These are phyloP conservation scores for Phlebiopsis flavidoalba DNA, from an alignment of 768 basidiomycete species.

Conservation along the genomic window DNA sequence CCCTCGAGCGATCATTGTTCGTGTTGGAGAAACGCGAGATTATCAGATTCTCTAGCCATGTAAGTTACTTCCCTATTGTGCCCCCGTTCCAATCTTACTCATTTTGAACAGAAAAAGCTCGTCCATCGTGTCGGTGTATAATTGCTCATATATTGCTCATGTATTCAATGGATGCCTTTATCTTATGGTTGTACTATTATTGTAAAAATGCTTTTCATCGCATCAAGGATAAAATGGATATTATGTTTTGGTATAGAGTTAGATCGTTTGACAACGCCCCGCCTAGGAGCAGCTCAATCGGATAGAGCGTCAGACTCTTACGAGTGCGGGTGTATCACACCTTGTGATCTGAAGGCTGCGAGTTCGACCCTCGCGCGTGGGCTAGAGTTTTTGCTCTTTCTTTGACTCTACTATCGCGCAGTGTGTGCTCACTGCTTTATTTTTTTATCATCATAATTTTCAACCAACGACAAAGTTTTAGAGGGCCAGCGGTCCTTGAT, in stretches of 20 bases:
- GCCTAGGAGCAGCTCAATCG: constrained; percentile 59
- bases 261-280: constrained; percentile 25
- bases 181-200: background rate
- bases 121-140: constrained; percentile 28
- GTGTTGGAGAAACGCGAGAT: constrained; percentile 94
- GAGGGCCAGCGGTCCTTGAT: no score
- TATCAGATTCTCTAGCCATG: constrained; percentile 80
- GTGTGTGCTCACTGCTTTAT: no score
- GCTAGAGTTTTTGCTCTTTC: constrained; percentile 27
- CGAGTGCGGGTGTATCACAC: constrained; percentile 12
- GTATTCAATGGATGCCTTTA: background rate
- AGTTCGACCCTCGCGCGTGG: constrained; percentile 63
- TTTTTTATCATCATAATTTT: no score
- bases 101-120: constrained; percentile 43
- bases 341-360: constrained; percentile 50
- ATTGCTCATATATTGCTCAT: background rate
- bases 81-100: background rate
- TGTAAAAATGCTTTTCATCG: background rate
- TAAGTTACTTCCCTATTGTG: constrained; percentile 6
- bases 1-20: constrained; percentile 86
- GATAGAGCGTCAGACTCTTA: constrained; percentile 60
- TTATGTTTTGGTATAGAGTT: no score
- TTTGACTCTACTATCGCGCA: background rate
- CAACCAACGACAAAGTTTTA: no score
- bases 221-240: background rate